Base-by-base conservation (phyloP, 768 basidiomycete genomes). In the Mycena indigotica region DNA sequence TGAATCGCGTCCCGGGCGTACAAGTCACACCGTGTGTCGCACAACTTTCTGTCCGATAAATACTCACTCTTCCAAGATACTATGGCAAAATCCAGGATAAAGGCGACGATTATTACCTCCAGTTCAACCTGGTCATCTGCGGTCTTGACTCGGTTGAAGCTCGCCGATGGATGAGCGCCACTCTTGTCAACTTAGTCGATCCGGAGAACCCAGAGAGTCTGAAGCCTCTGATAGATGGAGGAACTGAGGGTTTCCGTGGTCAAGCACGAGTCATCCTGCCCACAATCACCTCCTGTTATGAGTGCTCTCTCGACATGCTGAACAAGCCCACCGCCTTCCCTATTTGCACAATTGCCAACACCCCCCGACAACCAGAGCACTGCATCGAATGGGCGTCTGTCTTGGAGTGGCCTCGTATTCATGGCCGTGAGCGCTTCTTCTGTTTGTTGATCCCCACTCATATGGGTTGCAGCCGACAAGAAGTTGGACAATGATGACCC, bases 361-460 rank as follows among this genome's bases (percentile, higher is more conserved):
- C 97, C 0, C 97, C 97, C 25, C 91, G 97, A 55, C 80, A 98
- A 23, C 97, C 97, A 1, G 97, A 99, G 67, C 97, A 99, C 67
- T 98, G 97, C 69, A 98, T 99, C 66, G 97, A 98, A 74, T 99
- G 97, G 97, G 97, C 97, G 0, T 95, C 93, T 38, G 97, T 98
- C 12, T 79, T 99, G 21, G 95, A 99, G 72, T 99, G 97, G 97
- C 96, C 97, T n/a, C 84, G 86, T 48, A 86, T 93, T 1, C 87
- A 91, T 60, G 91, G 89, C 70, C 93, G 95, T 95, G 53, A 60
- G 78, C 30, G 13, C 28, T 29, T 23, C 29, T n/a, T 17, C 6
- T 46, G 24, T n/a, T 30, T n/a, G 13, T 28, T 23, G 26, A 23
- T 39, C 30, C 49, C 45, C n/a, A 56, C 16, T 29, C 39, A 41